A percentile compares a stretch with the other conserved stretches of the same genome.
Evolutionary conservation across 2,329 filamentous ascomycete genomes (phyloP).

Genomic region (Talaromyces sp.): DNA sequence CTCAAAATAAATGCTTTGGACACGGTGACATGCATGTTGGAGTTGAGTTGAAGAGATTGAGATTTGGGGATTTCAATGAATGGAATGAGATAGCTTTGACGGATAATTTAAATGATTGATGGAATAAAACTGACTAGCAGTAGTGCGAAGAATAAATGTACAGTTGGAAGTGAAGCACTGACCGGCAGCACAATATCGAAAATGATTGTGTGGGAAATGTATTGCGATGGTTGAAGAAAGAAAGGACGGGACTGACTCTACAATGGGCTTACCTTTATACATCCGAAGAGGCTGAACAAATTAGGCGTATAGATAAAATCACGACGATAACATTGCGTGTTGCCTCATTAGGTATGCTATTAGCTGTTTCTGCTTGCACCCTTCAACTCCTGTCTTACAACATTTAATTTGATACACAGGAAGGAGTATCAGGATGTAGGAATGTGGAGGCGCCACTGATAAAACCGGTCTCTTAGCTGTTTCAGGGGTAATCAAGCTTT

Average conservation of each 20-base stretch:
- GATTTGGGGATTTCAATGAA: background rate
- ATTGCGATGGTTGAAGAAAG: background rate
- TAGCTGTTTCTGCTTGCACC: background rate
- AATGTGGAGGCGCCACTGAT: background rate
- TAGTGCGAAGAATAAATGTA: background rate
- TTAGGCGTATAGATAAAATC: background rate
- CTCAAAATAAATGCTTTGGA: background rate
- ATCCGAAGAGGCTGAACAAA: background rate
- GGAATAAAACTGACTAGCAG: background rate
- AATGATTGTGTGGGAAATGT: background rate
- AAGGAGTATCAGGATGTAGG: background rate
- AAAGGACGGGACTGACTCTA: background rate
- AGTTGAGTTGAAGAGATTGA: background rate
- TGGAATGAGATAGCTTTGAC: background rate
- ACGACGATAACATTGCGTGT: too few species aligned
- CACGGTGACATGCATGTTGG: background rate
- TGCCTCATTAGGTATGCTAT: too few species aligned
- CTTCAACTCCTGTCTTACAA: background rate
- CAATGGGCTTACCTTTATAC: background rate
- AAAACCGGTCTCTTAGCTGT: background rate
- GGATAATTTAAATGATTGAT: background rate
- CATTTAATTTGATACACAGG: background rate
- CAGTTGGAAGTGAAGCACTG: background rate
- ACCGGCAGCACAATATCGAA: background rate
- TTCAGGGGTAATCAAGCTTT: background rate